Conservation (phyloP, 768 basidiomycete species). For the Leccinellum rugosiceps region DNA sequence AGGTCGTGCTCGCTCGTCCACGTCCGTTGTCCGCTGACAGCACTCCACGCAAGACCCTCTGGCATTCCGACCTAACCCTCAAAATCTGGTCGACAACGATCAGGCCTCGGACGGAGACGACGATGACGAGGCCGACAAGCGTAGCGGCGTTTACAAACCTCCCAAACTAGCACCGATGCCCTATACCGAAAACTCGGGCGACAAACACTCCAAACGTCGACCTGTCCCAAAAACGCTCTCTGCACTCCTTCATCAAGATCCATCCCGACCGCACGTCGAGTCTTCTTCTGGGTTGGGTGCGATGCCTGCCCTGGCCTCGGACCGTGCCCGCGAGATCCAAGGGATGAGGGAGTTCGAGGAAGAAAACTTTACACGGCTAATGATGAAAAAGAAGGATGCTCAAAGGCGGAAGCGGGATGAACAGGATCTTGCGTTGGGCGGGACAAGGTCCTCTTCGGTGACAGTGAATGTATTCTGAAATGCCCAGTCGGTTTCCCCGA, state of each 20-base stretch:
- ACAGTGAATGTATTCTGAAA: constrained; percentile 69
- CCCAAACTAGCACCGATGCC: constrained; percentile 89
- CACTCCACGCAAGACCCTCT: constrained; percentile 64
- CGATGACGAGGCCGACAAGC: constrained; percentile 16
- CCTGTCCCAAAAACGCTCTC: constrained; percentile 65
- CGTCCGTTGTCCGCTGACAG: not conserved
- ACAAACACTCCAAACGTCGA: constrained; percentile 44
- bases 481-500: constrained; percentile 83
- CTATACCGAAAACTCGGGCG: constrained; percentile 59
- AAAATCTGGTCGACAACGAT: constrained; percentile 55
- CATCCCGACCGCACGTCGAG: constrained; percentile 65
- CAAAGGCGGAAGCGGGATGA: constrained; percentile 74
- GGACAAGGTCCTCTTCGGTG: constrained; percentile 50
- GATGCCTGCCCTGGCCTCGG: constrained; percentile 50
- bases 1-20: constrained; percentile 12
- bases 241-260: constrained; percentile 48
- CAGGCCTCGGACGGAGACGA: constrained; percentile 28
- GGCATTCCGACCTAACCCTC: constrained; percentile 88
- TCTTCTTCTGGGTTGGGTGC: constrained; percentile 70
- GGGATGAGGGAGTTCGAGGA: constrained; percentile 89
- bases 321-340: constrained; percentile 75
- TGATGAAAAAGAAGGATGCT: constrained; percentile 87
- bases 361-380: constrained; percentile 86
- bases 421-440: constrained; percentile 84
- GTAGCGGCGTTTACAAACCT: constrained; percentile 70